Base-by-base conservation (phyloP, 768 basidiomycete genomes). In the Russula compacta region DNA sequence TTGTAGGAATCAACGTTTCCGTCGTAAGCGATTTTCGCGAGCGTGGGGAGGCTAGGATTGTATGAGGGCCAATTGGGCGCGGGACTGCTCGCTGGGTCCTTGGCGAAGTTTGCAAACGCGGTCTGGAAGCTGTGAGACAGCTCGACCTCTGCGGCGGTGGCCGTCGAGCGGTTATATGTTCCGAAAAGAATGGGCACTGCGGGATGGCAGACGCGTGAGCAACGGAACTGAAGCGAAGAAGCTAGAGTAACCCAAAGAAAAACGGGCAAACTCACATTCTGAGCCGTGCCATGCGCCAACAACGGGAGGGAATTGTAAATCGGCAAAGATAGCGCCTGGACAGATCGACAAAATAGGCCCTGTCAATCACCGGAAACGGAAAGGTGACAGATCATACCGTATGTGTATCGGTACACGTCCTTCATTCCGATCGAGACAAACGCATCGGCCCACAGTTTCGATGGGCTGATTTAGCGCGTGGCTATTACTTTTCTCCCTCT, bases 51-150 rank as follows among this genome's bases (percentile, higher is more conserved):
- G 24, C 24, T 3, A 29, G 24, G 24, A 29, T 29, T 29, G 24
- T 29, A 29, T 29, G 24, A 29, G 24, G 24, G 24, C 24, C 24
- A 46, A 21, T 24, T 46, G 19, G 44, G 44, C 12, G 21, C 44
- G 9, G 44, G 44, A 24, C 12, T 10, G 15, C 9, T 38, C 39
- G 2, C 21, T 40, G 59, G 59, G 35, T 60, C 4, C 24, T 49
- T 60, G 17, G 32, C 46, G 24, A 60, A 53, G 21, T 60, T 60
- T 11, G 43, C 51, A 19, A 60, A 54, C 17, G 53, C 46, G 4
- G 52, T 40, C 36, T 53, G 52, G 42, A 69, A 61, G 9, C 66
- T 71, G 10, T 50, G 14, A 0, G 69, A 71, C 33, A 70, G 58
- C 33, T 63, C 59, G 15, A 21, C 64, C 49, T 71, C 68, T 21